A percentile compares a stretch with the other conserved stretches of the same genome.
Conservation (phyloP, 371 early-diverging fungal genomes). For the Rhizopus microsporus region DNA sequence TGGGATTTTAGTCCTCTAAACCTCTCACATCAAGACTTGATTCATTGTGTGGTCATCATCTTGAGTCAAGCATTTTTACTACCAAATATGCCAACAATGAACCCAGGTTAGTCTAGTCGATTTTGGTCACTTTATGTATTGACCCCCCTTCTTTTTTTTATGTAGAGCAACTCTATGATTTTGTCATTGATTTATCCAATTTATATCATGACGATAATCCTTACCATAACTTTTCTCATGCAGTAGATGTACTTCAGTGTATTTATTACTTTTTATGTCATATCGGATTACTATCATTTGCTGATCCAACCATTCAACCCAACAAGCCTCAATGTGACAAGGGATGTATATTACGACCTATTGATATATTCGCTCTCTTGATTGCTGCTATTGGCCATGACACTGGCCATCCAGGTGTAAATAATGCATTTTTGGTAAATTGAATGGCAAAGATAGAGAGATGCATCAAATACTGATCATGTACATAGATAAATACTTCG, state of each 20-base stretch:
- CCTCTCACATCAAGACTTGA: conserved; percentile 59
- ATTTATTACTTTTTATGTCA: conserved; percentile 70
- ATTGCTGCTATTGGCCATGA: conserved; percentile 84
- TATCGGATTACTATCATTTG: conserved; percentile 49
- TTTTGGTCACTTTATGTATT: conserved; percentile 1
- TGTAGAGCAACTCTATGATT: conserved; percentile 57
- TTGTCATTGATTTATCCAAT: conserved; percentile 60
- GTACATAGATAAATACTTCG: conserved; percentile 58
- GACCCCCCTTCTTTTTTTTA: conserved; percentile 10
- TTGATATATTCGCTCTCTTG: conserved; percentile 70
- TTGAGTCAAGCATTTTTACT: conserved; percentile 62
- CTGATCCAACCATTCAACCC: background rate
- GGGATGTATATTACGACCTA: conserved; percentile 60
- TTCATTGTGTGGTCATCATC: conserved; percentile 67
- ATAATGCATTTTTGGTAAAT: conserved; percentile 76
- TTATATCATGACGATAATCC: conserved; percentile 75
- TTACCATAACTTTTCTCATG: conserved; percentile 86
- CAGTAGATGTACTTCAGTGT: conserved; percentile 85
- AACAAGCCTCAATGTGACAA: conserved; percentile 7
- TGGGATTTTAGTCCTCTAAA: conserved; percentile 77
- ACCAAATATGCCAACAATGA: conserved; percentile 36
- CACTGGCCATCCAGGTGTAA: conserved; percentile 84
- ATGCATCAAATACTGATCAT: background rate
- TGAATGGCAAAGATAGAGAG: background rate
- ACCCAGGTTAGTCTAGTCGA: conserved; percentile 22